Evolutionary conservation across 2,329 filamentous ascomycete genomes (phyloP).

Genomic region (Ophiostoma populinum): DNA sequence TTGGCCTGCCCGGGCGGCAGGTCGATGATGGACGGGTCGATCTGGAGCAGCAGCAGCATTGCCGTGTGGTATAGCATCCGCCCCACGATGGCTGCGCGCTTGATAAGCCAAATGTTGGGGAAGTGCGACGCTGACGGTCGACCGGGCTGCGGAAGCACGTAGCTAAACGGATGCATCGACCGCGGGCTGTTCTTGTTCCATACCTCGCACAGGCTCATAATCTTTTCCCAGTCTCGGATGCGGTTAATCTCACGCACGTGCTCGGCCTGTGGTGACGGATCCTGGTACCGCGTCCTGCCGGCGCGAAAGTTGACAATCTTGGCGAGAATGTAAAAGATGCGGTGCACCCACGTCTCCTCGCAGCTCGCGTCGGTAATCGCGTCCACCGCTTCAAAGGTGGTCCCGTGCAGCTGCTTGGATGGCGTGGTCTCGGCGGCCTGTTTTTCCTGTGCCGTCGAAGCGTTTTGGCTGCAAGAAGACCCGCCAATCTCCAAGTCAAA

Average conservation of each 20-base stretch:
- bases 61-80: conserved; percentile 81
- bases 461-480: too few relatives aligned
- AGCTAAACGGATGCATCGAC: conserved; percentile 76
- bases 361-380: conserved; percentile 26
- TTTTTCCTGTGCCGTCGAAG: not conserved
- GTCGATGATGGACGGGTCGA: too few relatives aligned
- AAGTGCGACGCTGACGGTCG: conserved; percentile 51
- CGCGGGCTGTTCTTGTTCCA: conserved; percentile 68
- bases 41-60: conserved; percentile 63
- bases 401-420: not conserved
- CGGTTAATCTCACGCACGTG: conserved; percentile 46
- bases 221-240: conserved; percentile 57
- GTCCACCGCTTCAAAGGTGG: conserved; percentile 9
- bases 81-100: conserved; percentile 63
- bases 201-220: conserved; percentile 67
- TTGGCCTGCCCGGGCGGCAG: too few relatives aligned
- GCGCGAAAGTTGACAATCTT: conserved; percentile 77
- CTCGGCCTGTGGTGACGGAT: conserved; percentile 42
- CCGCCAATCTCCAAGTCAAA: not conserved
- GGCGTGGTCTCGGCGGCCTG: not conserved
- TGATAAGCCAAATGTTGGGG: conserved; percentile 78
- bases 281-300: conserved; percentile 43
- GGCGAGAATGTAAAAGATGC: conserved; percentile 75
- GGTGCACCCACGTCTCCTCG: conserved; percentile 76
- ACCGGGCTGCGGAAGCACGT: conserved; percentile 46